phyloP scores from a whole-genome alignment of 129 eudicot genomes.

The Flaveria ramosissima region DNA sequence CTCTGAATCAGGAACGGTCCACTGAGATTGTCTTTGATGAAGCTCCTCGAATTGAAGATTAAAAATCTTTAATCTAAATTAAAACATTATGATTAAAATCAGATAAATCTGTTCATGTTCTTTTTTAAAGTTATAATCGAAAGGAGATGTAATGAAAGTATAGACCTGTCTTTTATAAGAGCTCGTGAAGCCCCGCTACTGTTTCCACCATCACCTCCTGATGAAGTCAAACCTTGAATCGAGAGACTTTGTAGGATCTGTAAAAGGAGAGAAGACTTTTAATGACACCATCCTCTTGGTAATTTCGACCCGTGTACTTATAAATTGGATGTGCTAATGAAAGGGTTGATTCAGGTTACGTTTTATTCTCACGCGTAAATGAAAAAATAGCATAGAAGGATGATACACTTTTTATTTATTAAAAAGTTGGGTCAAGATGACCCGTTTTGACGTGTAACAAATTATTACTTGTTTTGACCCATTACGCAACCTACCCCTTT shows the following conservation, averaged over 20 bases:
- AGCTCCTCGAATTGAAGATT: slow-evolving; percentile 96
- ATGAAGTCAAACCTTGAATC: slow-evolving; percentile 83
- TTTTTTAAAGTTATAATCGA: neutral
- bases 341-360: neutral
- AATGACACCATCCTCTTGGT: neutral
- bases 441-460: neutral
- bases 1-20: slow-evolving; percentile 98
- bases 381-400: neutral
- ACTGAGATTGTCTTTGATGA: slow-evolving; percentile 97
- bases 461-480: neutral
- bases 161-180: slow-evolving; percentile 60
- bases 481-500: no score
- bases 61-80: slow-evolving; percentile 68
- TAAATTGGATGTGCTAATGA: neutral
- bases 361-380: neutral
- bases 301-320: neutral
- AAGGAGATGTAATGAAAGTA: slow-evolving; percentile 12
- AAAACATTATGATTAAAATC: neutral
- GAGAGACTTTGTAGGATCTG: slow-evolving; percentile 86
- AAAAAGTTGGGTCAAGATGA: neutral
- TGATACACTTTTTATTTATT: neutral
- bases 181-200: slow-evolving; percentile 90
- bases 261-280: neutral
- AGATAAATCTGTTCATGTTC: neutral
- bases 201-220: slow-evolving; percentile 89